phyloP scores from a whole-genome alignment of 441 rosid genomes.

The Erodium texanum region DNA sequence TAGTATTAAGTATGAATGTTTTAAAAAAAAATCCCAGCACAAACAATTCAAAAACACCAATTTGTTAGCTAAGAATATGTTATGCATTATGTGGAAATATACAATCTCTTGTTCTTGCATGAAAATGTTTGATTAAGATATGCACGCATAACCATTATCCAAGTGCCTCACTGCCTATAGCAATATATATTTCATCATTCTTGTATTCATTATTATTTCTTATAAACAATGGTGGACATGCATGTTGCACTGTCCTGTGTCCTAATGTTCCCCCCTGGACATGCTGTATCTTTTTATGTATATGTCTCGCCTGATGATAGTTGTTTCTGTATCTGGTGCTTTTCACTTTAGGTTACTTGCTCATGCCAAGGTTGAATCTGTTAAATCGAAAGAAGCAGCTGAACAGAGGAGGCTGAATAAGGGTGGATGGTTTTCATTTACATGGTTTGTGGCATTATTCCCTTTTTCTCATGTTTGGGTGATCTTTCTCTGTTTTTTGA shows the following conservation, averaged over 20 bases:
- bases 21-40: no score
- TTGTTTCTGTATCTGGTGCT: slow-evolving; percentile 17
- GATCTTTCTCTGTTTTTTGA: not conserved
- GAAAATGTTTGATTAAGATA: no score
- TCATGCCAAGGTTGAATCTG: slow-evolving; percentile 96
- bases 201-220: no score
- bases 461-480: not conserved
- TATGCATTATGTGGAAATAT: no score
- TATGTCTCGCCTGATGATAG: slow-evolving; percentile 6
- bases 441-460: slow-evolving; percentile 46
- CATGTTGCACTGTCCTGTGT: not conserved
- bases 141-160: no score
- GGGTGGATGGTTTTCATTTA: slow-evolving; percentile 79
- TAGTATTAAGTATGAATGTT: no score
- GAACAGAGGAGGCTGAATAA: slow-evolving; percentile 67
- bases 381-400: slow-evolving; percentile 82
- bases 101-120: no score
- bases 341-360: slow-evolving; percentile 77
- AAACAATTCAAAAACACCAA: no score
- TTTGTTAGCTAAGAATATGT: no score
- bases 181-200: no score
- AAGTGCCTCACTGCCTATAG: no score
- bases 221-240: no score
- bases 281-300: not conserved
- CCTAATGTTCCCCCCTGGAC: not conserved